A percentile compares a stretch with the other conserved stretches of the same genome.
phyloP scores from a whole-genome alignment of 257 asterid species.

The Primulina tabacum region DNA sequence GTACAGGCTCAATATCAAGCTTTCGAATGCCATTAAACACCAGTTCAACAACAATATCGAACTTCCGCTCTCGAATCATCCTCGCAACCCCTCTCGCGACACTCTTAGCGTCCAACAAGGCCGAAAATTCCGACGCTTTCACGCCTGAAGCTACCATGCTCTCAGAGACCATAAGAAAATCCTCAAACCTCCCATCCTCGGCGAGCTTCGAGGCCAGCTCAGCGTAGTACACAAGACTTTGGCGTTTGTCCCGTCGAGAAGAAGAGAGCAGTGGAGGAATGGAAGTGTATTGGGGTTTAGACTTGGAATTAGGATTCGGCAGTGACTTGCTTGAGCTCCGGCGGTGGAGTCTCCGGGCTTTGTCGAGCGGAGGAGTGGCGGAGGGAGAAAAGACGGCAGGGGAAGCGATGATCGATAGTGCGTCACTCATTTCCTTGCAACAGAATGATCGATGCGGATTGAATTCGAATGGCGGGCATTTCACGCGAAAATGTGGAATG shows the following conservation, averaged over 20 bases:
- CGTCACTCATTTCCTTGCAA: conserved; percentile 65
- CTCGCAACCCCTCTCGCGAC: conserved; percentile 53
- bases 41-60: conserved; percentile 32
- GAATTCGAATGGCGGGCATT: conserved; percentile 39
- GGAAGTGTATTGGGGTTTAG: conserved; percentile 31
- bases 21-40: conserved; percentile 40
- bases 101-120: conserved; percentile 38
- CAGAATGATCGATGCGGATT: conserved; percentile 31
- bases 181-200: conserved; percentile 65
- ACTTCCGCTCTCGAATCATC: conserved; percentile 43
- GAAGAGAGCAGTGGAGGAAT: conserved; percentile 46
- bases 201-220: conserved; percentile 74
- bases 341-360: conserved; percentile 22
- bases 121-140: conserved; percentile 40
- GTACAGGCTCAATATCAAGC: conserved; percentile 53
- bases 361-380: conserved; percentile 34
- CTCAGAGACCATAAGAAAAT: conserved; percentile 66
- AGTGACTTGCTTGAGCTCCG: conserved; percentile 33
- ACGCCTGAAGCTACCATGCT: conserved; percentile 56
- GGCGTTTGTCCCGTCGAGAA: conserved; percentile 43
- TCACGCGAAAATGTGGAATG: too few species aligned
- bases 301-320: conserved; percentile 33
- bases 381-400: conserved; percentile 53
- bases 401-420: conserved; percentile 54
- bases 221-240: conserved; percentile 49